These are phyloP conservation scores for Cladosporium sp. DNA, from an alignment of 2,329 filamentous ascomycete genomes.

Conservation along the genomic window DNA sequence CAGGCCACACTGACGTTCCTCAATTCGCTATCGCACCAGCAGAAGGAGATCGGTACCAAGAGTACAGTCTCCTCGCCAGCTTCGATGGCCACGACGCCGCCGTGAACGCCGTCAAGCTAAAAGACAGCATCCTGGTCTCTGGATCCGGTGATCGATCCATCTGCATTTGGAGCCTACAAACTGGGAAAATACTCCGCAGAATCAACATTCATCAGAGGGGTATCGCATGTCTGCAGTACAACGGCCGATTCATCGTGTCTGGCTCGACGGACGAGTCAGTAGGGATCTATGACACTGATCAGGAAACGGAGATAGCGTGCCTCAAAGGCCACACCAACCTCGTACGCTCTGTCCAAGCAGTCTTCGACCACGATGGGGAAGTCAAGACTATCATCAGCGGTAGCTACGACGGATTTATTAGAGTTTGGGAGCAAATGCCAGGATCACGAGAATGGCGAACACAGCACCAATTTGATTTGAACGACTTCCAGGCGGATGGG, in stretches of 20 bases:
- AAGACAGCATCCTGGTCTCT: slow-evolving; percentile 8
- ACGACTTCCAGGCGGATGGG: background rate
- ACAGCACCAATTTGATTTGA: background rate
- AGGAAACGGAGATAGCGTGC: slow-evolving; percentile 4
- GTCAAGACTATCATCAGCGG: slow-evolving; percentile 10
- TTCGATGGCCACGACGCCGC: slow-evolving; percentile 20
- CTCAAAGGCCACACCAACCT: slow-evolving; percentile 19
- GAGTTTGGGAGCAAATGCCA: slow-evolving; percentile 8
- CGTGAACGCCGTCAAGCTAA: slow-evolving; percentile 23
- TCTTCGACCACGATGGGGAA: background rate
- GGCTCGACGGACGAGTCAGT: slow-evolving; percentile 16
- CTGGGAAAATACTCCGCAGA: slow-evolving; percentile 12
- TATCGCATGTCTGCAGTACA: slow-evolving; percentile 15
- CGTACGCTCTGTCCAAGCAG: slow-evolving; percentile 15
- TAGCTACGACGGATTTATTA: slow-evolving; percentile 15
- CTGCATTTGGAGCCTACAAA: slow-evolving; percentile 18
- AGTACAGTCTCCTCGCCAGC: slow-evolving; percentile 11
- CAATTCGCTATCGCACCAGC: background rate
- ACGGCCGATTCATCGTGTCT: slow-evolving; percentile 14
- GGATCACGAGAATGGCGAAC: slow-evolving; percentile 15
- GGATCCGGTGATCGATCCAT: slow-evolving; percentile 22
- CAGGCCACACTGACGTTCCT: background rate
- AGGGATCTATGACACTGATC: slow-evolving; percentile 7
- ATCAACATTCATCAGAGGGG: slow-evolving; percentile 7
- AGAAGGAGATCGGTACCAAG: background rate